Percentiles rank a stretch among this genome's conserved stretches.
Evolutionary conservation across 306 rosid genomes (phyloP).

Genomic region (Castanea crenata): DNA sequence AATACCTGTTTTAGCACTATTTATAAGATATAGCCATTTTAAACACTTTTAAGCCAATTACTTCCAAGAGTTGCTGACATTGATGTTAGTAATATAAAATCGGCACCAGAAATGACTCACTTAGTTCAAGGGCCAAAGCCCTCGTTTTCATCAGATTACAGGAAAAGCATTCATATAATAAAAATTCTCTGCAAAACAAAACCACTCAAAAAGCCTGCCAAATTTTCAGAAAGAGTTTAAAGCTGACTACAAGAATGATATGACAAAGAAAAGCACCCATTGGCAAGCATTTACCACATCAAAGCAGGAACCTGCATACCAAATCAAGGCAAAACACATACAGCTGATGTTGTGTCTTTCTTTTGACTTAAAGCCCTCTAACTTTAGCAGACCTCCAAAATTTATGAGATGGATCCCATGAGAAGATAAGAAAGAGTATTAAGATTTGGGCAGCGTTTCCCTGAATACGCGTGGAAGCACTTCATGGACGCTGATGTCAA

Average conservation of each 20-base stretch:
- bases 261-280: slow-evolving; percentile 29
- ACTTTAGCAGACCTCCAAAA: slow-evolving; percentile 22
- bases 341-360: slow-evolving; percentile 9
- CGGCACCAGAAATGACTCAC: slow-evolving; percentile 4
- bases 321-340: slow-evolving; percentile 20
- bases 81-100: neutral
- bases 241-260: slow-evolving; percentile 17
- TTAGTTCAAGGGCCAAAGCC: slow-evolving; percentile 16
- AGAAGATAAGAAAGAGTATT: slow-evolving; percentile 21
- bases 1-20: neutral
- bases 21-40: neutral
- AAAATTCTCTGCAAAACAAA: slow-evolving; percentile 15
- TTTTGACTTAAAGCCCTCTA: slow-evolving; percentile 14
- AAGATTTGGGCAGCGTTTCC: slow-evolving; percentile 35
- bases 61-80: neutral
- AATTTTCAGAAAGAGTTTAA: neutral
- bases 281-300: slow-evolving; percentile 25
- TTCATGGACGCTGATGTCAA: slow-evolving; percentile 82
- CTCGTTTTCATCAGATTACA: slow-evolving; percentile 15
- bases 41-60: neutral
- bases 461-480: slow-evolving; percentile 74
- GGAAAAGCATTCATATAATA: slow-evolving; percentile 20
- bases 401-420: slow-evolving; percentile 20
- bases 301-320: slow-evolving; percentile 22
- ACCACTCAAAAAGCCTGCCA: slow-evolving; percentile 15